These are phyloP conservation scores for Byssothecium circinans DNA, from an alignment of 2,329 filamentous ascomycete genomes.

Conservation along the genomic window DNA sequence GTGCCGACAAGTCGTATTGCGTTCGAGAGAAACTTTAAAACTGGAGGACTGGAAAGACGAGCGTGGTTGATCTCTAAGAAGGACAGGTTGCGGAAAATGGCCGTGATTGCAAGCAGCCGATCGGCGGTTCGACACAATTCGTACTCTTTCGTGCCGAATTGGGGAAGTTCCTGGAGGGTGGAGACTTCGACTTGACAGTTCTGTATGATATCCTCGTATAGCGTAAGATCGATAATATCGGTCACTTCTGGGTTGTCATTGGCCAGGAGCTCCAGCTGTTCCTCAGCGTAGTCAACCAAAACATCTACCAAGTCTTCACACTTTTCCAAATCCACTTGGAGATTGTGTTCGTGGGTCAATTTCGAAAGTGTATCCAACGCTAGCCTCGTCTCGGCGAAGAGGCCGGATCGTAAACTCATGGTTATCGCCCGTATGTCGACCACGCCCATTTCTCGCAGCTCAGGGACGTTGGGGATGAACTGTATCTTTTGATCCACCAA, in stretches of 20 bases:
- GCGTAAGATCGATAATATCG: constrained; percentile 77
- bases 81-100: constrained; percentile 88
- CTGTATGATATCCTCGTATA: constrained; percentile 86
- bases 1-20: constrained; percentile 87
- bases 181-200: constrained; percentile 75
- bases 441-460: constrained; percentile 75
- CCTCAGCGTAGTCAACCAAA: constrained; percentile 86
- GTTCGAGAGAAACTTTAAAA: constrained; percentile 81
- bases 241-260: constrained; percentile 84
- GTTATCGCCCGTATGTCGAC: constrained; percentile 90
- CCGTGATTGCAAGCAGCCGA: constrained; percentile 84
- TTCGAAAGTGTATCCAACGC: constrained; percentile 81
- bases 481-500: constrained; percentile 68
- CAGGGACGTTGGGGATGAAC: constrained; percentile 74
- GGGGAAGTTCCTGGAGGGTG: constrained; percentile 69
- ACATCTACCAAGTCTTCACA: constrained; percentile 83
- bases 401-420: constrained; percentile 85
- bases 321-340: constrained; percentile 38
- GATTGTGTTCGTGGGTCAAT: constrained; percentile 57
- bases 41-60: constrained; percentile 71
- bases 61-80: constrained; percentile 79
- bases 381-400: constrained; percentile 84
- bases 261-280: constrained; percentile 80
- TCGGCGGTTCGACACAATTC: constrained; percentile 86
- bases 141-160: constrained; percentile 76